A percentile compares a stretch with the other conserved stretches of the same genome.
Conservation (phyloP, 225 moss, liverwort and hornwort genomes). For the Straminergon stramineum region DNA sequence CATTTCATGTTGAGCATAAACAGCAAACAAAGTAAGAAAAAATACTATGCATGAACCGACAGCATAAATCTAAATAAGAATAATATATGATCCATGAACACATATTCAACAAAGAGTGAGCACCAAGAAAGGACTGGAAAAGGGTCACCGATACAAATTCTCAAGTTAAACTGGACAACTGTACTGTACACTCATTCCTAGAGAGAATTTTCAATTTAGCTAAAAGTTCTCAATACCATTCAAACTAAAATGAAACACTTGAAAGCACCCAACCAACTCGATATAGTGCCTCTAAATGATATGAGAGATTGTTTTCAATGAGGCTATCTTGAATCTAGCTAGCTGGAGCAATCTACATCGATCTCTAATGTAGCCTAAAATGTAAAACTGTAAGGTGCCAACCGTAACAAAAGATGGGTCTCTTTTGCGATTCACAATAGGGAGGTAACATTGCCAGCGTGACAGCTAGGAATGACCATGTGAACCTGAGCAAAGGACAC, state of each 20-base stretch:
- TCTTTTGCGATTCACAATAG: neutral
- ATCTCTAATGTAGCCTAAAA: neutral
- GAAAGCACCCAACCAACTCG: neutral
- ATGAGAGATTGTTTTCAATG: neutral
- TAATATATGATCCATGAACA: neutral
- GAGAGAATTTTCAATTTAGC: neutral
- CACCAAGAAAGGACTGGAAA: neutral
- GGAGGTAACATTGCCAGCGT: neutral
- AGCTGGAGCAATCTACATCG: neutral
- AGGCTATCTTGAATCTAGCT: neutral
- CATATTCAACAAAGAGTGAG: neutral
- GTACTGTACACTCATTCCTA: slow-evolving; percentile 23
- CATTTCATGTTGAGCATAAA: neutral
- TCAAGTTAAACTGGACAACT: slow-evolving; percentile 5
- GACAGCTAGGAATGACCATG: neutral
- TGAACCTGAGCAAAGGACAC: neutral
- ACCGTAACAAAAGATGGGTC: neutral
- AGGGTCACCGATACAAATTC: neutral
- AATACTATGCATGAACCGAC: no score
- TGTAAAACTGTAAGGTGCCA: neutral
- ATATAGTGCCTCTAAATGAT: neutral
- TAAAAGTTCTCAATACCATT: neutral
- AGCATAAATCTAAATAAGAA: neutral
- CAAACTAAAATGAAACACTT: neutral
- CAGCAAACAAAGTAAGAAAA: neutral